Base-by-base conservation (phyloP, 2,329 filamentous ascomycete genomes). In the Blumeria graminis region DNA sequence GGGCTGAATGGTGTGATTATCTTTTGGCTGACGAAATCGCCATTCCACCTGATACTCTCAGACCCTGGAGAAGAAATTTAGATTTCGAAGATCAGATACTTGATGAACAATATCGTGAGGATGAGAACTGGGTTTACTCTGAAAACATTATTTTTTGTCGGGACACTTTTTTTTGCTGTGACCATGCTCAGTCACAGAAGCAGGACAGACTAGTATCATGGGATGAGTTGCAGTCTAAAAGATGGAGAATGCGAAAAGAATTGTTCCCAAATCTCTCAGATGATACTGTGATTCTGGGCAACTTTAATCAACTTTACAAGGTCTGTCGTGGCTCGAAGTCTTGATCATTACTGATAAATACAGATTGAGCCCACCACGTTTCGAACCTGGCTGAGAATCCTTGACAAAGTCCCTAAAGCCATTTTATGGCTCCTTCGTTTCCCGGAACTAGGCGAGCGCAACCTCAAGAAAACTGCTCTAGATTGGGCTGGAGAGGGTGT, bases 231-330 rank as follows among this genome's bases (percentile, higher is more conserved):
- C 84, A 90, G 67, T 70, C 71, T 22, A 77, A 83, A 57, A 77
- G 92, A 60, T 96, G 92, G 90, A 75, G 78, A 61, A 94, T 96
- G 88, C 82, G 92, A 34, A 93, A 89, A 65, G 81, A 93, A 63
- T 70, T 98, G 41, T 98, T 98, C 64, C 92, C 92, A 0, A 74
- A 77, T 16, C 72, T 98, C 11, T 72, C 80, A 2, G 84, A 96
- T 63, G 82, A 94, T 66, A 77, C 80, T 18, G 81, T 98, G 63
- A 95, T 98, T 63, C 76, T 98, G 58, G 92, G 87, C 6, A 98
- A 98, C 69, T 98, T 98, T 70, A 98, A 98, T 66, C 92, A 98
- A 68, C 74, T 98, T 35, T 98, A 98, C 72, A 98, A 98, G 80
- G 89, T 92, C 73, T 61, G 18, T 50, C 10, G 28, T 16, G 6